These are phyloP conservation scores for Trichoderma polysporum DNA, from an alignment of 2,329 filamentous ascomycete species.

Conservation along the genomic window DNA sequence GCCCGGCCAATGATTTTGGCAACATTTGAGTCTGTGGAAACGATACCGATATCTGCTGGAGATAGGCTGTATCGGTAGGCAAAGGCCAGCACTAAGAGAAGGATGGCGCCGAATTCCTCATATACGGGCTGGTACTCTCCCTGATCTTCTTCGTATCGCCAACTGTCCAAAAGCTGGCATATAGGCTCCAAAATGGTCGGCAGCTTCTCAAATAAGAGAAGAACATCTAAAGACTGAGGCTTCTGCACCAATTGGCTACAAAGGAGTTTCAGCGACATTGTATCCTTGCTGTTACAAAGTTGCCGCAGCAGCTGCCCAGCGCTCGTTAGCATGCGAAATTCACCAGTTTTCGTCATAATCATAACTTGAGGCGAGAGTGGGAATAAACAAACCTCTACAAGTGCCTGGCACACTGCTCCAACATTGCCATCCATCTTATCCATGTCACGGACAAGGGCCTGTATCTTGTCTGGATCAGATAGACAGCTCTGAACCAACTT, in stretches of 20 bases:
- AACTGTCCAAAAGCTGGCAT: slow-evolving; percentile 73
- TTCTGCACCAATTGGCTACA: slow-evolving; percentile 73
- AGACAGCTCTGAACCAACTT: slow-evolving; percentile 75
- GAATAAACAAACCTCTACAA: slow-evolving; percentile 59
- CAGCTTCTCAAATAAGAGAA: slow-evolving; percentile 73
- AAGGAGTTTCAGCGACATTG: slow-evolving; percentile 73
- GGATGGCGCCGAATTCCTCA: slow-evolving; percentile 77
- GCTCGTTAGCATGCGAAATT: neutral
- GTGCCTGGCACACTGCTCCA: slow-evolving; percentile 76
- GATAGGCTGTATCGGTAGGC: slow-evolving; percentile 72
- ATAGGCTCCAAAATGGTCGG: slow-evolving; percentile 69
- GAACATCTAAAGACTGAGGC: slow-evolving; percentile 69
- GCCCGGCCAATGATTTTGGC: slow-evolving; percentile 63
- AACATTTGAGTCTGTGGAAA: slow-evolving; percentile 63
- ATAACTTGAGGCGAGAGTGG: neutral
- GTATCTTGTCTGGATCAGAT: slow-evolving; percentile 71
- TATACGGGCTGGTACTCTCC: slow-evolving; percentile 83
- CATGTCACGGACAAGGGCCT: slow-evolving; percentile 75
- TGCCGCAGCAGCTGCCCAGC: slow-evolving; percentile 60
- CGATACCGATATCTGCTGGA: slow-evolving; percentile 61
- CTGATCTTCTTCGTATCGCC: slow-evolving; percentile 81
- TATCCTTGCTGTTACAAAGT: slow-evolving; percentile 71
- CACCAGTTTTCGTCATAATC: neutral
- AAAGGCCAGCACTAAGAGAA: slow-evolving; percentile 71
- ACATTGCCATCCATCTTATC: slow-evolving; percentile 92